phyloP scores from a whole-genome alignment of 306 rosid genomes.

The Pachyrhizus erosus region DNA sequence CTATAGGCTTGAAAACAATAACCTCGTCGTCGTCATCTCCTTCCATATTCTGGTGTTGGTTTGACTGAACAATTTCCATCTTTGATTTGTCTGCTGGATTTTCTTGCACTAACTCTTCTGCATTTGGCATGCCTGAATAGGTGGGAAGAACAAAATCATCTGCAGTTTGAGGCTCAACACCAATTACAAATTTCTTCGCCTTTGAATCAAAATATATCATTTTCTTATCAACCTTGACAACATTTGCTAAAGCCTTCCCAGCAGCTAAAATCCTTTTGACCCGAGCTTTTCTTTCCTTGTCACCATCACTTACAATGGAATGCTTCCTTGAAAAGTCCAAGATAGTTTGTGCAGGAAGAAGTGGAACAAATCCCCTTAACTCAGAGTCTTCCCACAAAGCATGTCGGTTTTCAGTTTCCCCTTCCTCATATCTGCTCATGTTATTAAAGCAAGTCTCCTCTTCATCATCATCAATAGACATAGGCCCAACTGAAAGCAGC shows the following conservation, averaged over 20 bases:
- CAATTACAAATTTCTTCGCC: slow-evolving; percentile 67
- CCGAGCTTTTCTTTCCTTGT: slow-evolving; percentile 75
- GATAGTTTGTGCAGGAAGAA: slow-evolving; percentile 86
- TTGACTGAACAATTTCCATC: slow-evolving; percentile 50
- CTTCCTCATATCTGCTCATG: slow-evolving; percentile 87
- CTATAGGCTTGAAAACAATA: slow-evolving; percentile 86
- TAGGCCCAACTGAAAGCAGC: slow-evolving; percentile 52
- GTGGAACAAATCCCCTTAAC: slow-evolving; percentile 90
- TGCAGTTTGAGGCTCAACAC: slow-evolving; percentile 55
- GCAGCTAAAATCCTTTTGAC: slow-evolving; percentile 87
- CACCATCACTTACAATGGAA: slow-evolving; percentile 70
- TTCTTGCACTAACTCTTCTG: slow-evolving; percentile 50
- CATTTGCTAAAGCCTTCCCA: slow-evolving; percentile 77
- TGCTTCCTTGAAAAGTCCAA: slow-evolving; percentile 91
- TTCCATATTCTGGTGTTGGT: slow-evolving; percentile 54
- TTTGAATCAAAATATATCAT: slow-evolving; percentile 67
- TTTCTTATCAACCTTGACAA: slow-evolving; percentile 68
- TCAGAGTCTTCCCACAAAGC: slow-evolving; percentile 91
- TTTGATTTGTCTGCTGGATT: slow-evolving; percentile 46
- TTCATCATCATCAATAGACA: slow-evolving; percentile 64
- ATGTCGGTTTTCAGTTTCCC: slow-evolving; percentile 82
- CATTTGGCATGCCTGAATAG: slow-evolving; percentile 42
- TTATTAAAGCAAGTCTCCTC: slow-evolving; percentile 83
- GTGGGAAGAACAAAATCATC: slow-evolving; percentile 52
- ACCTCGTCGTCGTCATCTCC: slow-evolving; percentile 95